Percentiles rank a stretch among this genome's conserved stretches.
These are phyloP conservation scores for Dicorynia guianensis DNA, from an alignment of 306 rosid genomes.

Conservation along the genomic window DNA sequence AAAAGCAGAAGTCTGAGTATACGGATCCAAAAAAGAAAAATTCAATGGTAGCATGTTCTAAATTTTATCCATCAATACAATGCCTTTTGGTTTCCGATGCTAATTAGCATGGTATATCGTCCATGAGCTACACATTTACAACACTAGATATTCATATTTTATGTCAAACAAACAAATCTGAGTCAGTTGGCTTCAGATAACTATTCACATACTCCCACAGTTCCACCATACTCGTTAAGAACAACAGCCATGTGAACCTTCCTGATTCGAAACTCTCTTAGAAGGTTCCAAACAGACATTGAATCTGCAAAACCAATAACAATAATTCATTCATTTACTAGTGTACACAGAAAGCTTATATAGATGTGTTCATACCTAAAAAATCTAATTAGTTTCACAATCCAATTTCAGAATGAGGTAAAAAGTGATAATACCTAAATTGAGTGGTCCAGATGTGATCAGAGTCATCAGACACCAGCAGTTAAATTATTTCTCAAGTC, in stretches of 20 bases:
- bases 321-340: constrained; percentile 41
- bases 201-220: constrained; percentile 84
- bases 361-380: constrained; percentile 22
- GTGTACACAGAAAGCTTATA: constrained; percentile 2
- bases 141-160: constrained; percentile 18
- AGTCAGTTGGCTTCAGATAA: constrained; percentile 30
- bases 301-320: constrained; percentile 76
- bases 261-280: constrained; percentile 95
- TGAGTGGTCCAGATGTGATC: background rate
- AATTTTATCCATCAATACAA: constrained; percentile 11
- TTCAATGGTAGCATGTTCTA: constrained; percentile 20
- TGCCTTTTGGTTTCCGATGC: constrained; percentile 18
- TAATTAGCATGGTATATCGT: constrained; percentile 25
- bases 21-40: constrained; percentile 3
- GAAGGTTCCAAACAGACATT: constrained; percentile 99
- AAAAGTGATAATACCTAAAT: constrained; percentile 10
- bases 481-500: background rate
- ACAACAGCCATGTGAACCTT: constrained; percentile 99
- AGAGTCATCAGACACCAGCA: constrained; percentile 7
- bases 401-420: constrained; percentile 18
- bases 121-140: constrained; percentile 21
- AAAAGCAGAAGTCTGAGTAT: background rate
- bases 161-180: constrained; percentile 38
- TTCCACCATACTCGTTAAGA: constrained; percentile 98
- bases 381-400: constrained; percentile 18